phyloP scores from a whole-genome alignment of 352 stramenopile species.

The Elongisporangium undulatum region DNA sequence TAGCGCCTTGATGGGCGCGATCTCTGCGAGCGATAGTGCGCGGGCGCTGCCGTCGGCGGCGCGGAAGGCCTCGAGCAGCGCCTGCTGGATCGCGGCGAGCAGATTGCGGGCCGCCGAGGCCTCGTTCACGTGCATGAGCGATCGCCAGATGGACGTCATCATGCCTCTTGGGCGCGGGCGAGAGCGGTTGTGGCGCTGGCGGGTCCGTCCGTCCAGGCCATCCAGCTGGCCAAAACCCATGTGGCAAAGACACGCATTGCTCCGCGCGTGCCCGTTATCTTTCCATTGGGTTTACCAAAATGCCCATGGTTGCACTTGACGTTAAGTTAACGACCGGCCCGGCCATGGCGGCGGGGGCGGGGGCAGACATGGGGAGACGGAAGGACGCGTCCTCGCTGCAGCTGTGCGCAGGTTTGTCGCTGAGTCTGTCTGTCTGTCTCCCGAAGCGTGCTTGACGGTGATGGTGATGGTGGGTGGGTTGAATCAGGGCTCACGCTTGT shows the following conservation, averaged over 20 bases:
- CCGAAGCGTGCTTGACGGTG: no score
- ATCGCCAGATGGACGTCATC: slow-evolving; percentile 40
- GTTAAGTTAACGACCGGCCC: background rate
- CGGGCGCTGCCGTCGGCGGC: slow-evolving; percentile 24
- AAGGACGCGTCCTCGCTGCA: background rate
- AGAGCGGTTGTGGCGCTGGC: background rate
- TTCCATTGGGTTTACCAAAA: background rate
- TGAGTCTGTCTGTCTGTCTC: no score
- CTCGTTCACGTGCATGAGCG: slow-evolving; percentile 30
- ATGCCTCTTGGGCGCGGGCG: slow-evolving; percentile 25
- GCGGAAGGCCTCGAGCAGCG: slow-evolving; percentile 35
- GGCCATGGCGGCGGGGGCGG: no score
- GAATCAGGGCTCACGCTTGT: background rate
- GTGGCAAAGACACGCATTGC: background rate
- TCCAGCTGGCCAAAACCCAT: background rate
- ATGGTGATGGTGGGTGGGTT: background rate
- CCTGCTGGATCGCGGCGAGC: slow-evolving; percentile 45
- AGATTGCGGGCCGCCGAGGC: slow-evolving; percentile 24
- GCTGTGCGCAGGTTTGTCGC: no score
- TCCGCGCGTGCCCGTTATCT: background rate
- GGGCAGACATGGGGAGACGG: background rate
- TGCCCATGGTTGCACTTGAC: background rate
- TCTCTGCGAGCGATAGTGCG: slow-evolving; percentile 49
- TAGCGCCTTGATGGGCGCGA: slow-evolving; percentile 56
- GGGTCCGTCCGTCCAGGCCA: background rate